These are phyloP conservation scores for Xerophyta viscosa DNA, from an alignment of 106 monocot genomes.

Conservation along the genomic window DNA sequence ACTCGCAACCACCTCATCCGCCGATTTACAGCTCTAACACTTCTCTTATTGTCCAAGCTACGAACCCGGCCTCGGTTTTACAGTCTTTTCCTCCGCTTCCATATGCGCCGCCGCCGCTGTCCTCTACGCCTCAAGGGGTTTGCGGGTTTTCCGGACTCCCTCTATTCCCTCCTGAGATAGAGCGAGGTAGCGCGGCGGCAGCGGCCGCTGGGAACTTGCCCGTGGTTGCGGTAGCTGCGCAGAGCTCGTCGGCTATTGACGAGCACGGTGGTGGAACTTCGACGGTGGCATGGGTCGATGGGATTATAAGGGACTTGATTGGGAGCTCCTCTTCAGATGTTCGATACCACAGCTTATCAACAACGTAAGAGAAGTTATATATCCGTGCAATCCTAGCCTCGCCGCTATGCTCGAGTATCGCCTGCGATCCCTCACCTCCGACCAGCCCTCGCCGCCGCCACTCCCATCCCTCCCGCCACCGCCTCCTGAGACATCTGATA, in stretches of 20 bases:
- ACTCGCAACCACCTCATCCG: background rate
- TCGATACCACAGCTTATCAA: constrained; percentile 73
- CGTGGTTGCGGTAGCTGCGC: too few species aligned
- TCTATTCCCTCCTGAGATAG: constrained; percentile 44
- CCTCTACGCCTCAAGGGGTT: too few species aligned
- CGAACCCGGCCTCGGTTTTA: background rate
- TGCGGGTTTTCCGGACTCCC: constrained; percentile 70
- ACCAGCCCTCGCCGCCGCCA: background rate
- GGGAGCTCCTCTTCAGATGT: constrained; percentile 42
- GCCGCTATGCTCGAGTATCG: constrained; percentile 68
- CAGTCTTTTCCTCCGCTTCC: constrained; percentile 12
- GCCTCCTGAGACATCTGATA: constrained; percentile 11
- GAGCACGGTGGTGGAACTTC: background rate
- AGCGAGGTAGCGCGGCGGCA: background rate
- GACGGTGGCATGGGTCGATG: constrained; percentile 56
- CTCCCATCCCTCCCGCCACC: too few species aligned
- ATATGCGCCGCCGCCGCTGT: constrained; percentile 20
- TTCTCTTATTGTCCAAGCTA: background rate
- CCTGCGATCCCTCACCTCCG: constrained; percentile 47
- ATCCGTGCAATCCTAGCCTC: constrained; percentile 80
- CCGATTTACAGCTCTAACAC: constrained; percentile 1
- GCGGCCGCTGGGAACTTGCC: background rate
- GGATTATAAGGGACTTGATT: constrained; percentile 71
- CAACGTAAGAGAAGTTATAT: constrained; percentile 78
- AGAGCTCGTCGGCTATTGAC: background rate